Base-by-base conservation (phyloP, 345 rosid species). In the Populus euphratica region DNA sequence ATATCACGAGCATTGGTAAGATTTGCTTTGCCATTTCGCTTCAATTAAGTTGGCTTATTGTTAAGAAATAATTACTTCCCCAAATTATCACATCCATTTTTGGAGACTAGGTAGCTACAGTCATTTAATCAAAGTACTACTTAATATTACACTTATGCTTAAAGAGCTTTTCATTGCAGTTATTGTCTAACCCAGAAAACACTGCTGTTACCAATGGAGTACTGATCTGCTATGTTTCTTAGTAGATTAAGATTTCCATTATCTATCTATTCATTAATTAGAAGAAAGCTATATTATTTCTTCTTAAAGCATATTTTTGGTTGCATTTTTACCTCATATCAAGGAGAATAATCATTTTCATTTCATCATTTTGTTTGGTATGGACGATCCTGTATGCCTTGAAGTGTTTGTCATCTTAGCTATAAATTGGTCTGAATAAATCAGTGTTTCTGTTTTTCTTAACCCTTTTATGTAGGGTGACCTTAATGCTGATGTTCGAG, bases 401-500 rank as follows among this genome's bases (percentile, higher is more conserved):
- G 10, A 11, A 21, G 5, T 43, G 17, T 2, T 2, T 74, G 39
- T 59, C 52, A 47, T 12, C 39, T 12, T 17, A 61, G 21, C 4
- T 25, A 6, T 12, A 18, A 73, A 44, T 21, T 8, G 54, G 14
- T 36, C 13, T 43, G 23, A 69, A 65, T 69, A 70, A 74, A 43
- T 43, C 47, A 43, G 12, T 11, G 12, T 11, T 14, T 43, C 47
- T 43, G 47, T 43, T 10, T 64, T 29, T 47, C 1, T 11, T 20
- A 38, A 14, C 76, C 65, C 61, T 74, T 82, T 49, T 62, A 68
- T 77, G 31, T 90, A 96, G 99, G 99, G 96, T 80, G 99, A 96
- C 80, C 91, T 92, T 76, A 96, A 96, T 86, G 84, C 89, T 35
- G 99, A 96, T 91, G 99, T 96, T 87, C 96, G 98, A 74, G 99